phyloP scores from a whole-genome alignment of 2,329 filamentous ascomycete species.

The Aspergillus nomiae region DNA sequence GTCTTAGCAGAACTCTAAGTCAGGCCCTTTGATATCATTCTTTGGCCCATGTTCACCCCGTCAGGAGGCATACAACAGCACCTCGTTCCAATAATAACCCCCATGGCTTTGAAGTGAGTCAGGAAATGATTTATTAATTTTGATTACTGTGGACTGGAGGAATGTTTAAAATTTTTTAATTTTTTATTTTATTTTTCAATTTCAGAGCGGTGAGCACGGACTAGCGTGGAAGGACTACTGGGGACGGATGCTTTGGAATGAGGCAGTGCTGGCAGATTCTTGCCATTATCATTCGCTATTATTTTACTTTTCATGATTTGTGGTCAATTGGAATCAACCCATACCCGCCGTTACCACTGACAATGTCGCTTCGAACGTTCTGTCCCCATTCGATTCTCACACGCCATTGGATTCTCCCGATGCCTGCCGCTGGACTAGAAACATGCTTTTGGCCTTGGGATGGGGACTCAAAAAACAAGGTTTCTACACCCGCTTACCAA shows the following conservation, averaged over 20 bases:
- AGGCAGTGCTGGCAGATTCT: conserved; percentile 26
- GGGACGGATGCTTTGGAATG: conserved; percentile 19
- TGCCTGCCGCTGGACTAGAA: not conserved
- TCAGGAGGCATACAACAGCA: not conserved
- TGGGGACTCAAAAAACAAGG: not conserved
- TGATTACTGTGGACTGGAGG: not conserved
- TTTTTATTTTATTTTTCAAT: not conserved
- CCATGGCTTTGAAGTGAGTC: not conserved
- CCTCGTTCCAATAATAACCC: not conserved
- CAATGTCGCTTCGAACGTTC: conserved; percentile 8
- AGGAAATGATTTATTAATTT: conserved; percentile 4
- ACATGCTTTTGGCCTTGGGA: not conserved
- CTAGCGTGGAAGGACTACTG: conserved; percentile 19
- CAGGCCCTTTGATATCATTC: not conserved
- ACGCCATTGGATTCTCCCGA: conserved; percentile 7
- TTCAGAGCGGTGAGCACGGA: conserved; percentile 22
- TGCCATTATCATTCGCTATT: conserved; percentile 8
- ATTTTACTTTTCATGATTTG: conserved; percentile 9
- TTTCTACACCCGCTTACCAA: not conserved
- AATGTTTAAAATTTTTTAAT: not conserved
- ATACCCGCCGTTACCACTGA: conserved; percentile 8
- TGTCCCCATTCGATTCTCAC: conserved; percentile 4
- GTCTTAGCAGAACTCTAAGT: conserved; percentile 4
- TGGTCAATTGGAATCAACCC: conserved; percentile 3
- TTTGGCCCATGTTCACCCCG: not conserved